Conservation (phyloP, 2,329 filamentous ascomycete genomes). For the Trichoderma endophyticum region DNA sequence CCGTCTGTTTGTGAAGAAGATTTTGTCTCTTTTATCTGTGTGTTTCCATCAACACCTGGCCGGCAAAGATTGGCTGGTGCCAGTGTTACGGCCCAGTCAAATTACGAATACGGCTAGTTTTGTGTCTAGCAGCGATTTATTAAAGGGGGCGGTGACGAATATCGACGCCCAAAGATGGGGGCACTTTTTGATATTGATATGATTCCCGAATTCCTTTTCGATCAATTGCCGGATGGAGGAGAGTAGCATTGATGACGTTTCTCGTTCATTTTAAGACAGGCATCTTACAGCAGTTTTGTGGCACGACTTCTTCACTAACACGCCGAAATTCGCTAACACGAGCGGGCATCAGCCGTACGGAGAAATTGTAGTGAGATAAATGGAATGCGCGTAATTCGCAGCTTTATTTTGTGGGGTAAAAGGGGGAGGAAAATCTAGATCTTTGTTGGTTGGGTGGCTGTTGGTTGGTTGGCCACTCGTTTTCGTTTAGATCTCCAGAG, state of each 20-base stretch:
- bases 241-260: neutral
- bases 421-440: neutral
- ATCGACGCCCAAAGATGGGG: neutral
- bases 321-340: neutral
- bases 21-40: neutral
- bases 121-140: neutral
- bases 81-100: slow-evolving; percentile 4
- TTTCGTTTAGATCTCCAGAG: neutral
- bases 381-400: neutral
- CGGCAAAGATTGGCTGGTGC: slow-evolving; percentile 12
- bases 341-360: neutral
- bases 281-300: neutral
- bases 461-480: neutral
- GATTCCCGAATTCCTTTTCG: neutral
- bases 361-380: neutral
- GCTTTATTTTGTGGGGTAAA: slow-evolving; percentile 2
- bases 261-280: neutral
- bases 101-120: slow-evolving; percentile 10
- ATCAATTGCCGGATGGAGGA: neutral
- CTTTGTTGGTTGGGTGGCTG: neutral
- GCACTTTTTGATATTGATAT: neutral
- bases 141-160: slow-evolving; percentile 12
- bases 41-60: slow-evolving; percentile 8
- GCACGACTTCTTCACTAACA: neutral
- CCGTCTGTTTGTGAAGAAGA: neutral